Evolutionary conservation across 2,329 filamentous ascomycete genomes (phyloP), one percentile per base, ranked within the genome.

Genomic region (Cladobotryum protrusum): DNA sequence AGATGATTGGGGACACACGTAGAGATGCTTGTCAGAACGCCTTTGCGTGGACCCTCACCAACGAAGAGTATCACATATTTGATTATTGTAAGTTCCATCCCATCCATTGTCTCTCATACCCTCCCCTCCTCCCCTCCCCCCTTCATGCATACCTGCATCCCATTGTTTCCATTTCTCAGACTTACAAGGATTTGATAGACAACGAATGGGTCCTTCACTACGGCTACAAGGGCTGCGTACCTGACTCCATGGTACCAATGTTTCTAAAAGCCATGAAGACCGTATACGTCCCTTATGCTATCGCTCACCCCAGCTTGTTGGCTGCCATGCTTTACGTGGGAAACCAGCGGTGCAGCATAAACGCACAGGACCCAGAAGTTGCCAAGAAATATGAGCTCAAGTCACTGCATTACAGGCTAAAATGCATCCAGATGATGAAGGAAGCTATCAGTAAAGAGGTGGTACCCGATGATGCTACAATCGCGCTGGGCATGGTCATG

Each of bases 1-100:
- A 51, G n/a, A 17, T 51, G 37, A 51, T 51, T 47, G 49, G 49
- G 11, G 49, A 51, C 32, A 18, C 37, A 8, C 46, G 14, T 18
- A 51, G 15, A 24, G 49, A 51, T 39, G 49, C 18, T 20, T 51
- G 49, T 36, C 19, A 41, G 18, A 43, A 35, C 7, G 11, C 40
- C 1, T 52, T 52, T 35, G 49, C 49, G 9, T 52, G 49, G 49
- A 18, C 42, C 13, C 18, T 52, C 34, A 44, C 49, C 14, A 17
- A 40, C 8, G 46, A 49, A 9, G 49, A 52, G 18, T 44, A 44
- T 19, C n/a, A n/a, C 7, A 34, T n/a, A 13, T 52, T 52, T 40
- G 32, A 52, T 19, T 52, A 34, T 33, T 52, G 49, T 52, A 6
- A 52, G 49, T 20, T 33, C 14, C 35, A 14, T 37, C 12, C 35